phyloP scores from a whole-genome alignment of 2,329 filamentous ascomycete genomes.

The Pseudogymnoascus sp. region DNA sequence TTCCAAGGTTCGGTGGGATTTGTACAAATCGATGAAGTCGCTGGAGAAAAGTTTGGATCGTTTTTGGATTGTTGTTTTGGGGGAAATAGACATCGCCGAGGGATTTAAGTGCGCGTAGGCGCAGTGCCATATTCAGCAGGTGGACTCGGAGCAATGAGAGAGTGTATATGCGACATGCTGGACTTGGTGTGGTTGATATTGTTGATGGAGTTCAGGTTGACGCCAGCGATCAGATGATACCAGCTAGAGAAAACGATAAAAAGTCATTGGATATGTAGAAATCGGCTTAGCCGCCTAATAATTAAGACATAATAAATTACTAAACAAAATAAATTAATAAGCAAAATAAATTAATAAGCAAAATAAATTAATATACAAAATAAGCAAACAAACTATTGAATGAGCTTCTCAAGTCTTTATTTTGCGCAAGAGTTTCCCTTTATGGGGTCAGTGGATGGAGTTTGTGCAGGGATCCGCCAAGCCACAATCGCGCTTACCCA shows the following conservation, averaged over 20 bases:
- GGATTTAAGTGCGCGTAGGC: conserved; percentile 15
- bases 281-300: neutral
- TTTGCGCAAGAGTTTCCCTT: neutral
- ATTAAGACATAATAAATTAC: neutral
- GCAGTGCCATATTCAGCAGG: neutral
- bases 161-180: neutral
- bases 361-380: neutral
- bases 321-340: neutral
- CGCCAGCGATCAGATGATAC: neutral
- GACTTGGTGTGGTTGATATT: neutral
- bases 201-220: neutral
- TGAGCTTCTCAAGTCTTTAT: neutral
- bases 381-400: neutral
- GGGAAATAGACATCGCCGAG: conserved; percentile 26
- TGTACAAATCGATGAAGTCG: neutral
- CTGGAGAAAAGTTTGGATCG: neutral
- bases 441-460: neutral
- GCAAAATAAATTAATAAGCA: no score
- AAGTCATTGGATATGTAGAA: neutral
- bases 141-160: neutral
- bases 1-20: neutral
- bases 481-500: neutral
- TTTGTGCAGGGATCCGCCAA: neutral
- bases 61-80: neutral
- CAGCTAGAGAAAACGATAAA: neutral